phyloP scores from a whole-genome alignment of 225 moss, liverwort and hornwort genomes.

The Takakia lepidozioides region DNA sequence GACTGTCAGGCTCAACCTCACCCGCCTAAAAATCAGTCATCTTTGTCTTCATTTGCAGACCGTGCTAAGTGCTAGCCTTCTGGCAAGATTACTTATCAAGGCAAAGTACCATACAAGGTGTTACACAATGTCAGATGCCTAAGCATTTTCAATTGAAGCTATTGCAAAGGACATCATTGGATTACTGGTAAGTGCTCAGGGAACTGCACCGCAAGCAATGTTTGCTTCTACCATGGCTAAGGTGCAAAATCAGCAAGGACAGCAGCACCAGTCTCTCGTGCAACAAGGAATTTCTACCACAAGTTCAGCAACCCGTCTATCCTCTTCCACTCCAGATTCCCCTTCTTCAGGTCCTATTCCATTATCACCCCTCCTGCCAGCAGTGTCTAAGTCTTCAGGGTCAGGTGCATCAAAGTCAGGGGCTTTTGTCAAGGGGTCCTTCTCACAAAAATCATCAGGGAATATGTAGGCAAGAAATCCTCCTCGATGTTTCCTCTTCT shows the following conservation, averaged over 20 bases:
- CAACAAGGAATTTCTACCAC: constrained; percentile 11
- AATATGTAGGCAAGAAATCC: constrained; percentile 36
- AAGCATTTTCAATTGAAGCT: constrained; percentile 41
- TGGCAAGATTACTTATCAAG: constrained; percentile 28
- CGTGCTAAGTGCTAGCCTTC: constrained; percentile 26
- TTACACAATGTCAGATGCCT: constrained; percentile 21
- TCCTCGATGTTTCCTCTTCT: no score
- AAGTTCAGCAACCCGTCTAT: constrained; percentile 21
- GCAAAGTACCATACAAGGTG: constrained; percentile 26
- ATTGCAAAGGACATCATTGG: constrained; percentile 33
- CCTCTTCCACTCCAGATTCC: constrained; percentile 11
- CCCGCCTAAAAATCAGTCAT: constrained; percentile 14
- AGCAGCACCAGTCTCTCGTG: constrained; percentile 32
- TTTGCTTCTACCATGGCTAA: constrained; percentile 72
- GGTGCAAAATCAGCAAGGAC: constrained; percentile 24
- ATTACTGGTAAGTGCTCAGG: constrained; percentile 35
- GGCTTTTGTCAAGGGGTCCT: constrained; percentile 34
- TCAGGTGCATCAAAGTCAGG: constrained; percentile 30
- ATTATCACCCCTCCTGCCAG: constrained; percentile 26
- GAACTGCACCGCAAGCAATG: constrained; percentile 52
- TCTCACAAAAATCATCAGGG: constrained; percentile 33
- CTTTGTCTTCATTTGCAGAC: constrained; percentile 38
- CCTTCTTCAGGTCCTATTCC: constrained; percentile 28
- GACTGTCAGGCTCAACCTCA: constrained; percentile 11
- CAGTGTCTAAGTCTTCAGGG: constrained; percentile 32